Evolutionary conservation across 352 stramenopile species (phyloP).

Genomic region (Pythium angustatum): DNA sequence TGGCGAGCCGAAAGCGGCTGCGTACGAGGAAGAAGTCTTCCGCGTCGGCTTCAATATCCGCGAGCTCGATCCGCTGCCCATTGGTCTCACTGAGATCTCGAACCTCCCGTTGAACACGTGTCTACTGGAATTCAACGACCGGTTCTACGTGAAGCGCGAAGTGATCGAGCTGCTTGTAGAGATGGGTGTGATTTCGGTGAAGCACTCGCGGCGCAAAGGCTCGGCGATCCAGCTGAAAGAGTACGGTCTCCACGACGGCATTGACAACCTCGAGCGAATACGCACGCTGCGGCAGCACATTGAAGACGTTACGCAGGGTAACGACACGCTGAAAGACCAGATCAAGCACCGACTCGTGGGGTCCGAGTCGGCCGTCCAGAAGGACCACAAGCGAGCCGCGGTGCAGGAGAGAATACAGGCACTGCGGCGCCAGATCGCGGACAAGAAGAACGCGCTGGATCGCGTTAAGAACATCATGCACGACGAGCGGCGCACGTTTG

Average conservation of each 20-base stretch:
- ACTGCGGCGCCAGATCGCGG: constrained; percentile 46
- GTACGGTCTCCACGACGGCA: constrained; percentile 70
- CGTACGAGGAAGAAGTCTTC: constrained; percentile 54
- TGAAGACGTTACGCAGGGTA: constrained; percentile 42
- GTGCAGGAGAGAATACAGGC: constrained; percentile 56
- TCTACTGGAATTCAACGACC: constrained; percentile 73
- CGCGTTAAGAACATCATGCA: constrained; percentile 66
- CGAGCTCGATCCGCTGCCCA: constrained; percentile 70
- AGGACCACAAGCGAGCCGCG: constrained; percentile 48
- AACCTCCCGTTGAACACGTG: constrained; percentile 84
- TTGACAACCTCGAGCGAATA: constrained; percentile 69
- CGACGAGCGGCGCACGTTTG: constrained; percentile 74
- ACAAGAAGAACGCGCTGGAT: constrained; percentile 57
- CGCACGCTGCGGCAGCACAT: constrained; percentile 51
- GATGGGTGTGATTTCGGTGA: constrained; percentile 59
- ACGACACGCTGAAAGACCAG: constrained; percentile 48
- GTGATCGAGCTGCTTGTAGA: constrained; percentile 70
- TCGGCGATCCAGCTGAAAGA: constrained; percentile 79
- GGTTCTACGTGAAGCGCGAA: constrained; percentile 68
- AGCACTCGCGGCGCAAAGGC: constrained; percentile 71
- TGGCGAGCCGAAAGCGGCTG: not conserved
- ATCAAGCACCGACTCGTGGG: constrained; percentile 50
- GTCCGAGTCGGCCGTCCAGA: constrained; percentile 40
- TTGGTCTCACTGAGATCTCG: constrained; percentile 53
- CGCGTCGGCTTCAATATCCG: constrained; percentile 59